These are phyloP conservation scores for Thyridium curvatum DNA, from an alignment of 2,329 filamentous ascomycete species.

Conservation along the genomic window DNA sequence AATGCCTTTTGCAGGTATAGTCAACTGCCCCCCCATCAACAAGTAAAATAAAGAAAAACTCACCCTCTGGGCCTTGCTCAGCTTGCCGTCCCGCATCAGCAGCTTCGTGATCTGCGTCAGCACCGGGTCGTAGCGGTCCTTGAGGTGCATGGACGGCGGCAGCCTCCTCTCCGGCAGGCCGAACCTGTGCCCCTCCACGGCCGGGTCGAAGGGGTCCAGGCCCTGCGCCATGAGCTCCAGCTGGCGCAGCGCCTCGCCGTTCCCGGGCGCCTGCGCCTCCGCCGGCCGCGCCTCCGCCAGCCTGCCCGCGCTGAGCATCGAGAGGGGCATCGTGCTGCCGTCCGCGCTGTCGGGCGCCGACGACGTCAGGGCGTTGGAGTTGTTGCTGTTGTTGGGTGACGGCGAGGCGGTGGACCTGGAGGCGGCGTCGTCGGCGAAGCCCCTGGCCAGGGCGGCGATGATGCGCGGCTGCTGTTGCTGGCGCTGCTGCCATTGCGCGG, in stretches of 20 bases:
- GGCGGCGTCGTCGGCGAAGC: conserved; percentile 18
- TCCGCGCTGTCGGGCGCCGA: no score
- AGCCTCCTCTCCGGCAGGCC: conserved; percentile 60
- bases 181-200: conserved; percentile 64
- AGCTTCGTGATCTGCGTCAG: conserved; percentile 83
- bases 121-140: conserved; percentile 79
- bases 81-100: conserved; percentile 87
- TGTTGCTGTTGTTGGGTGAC: conserved; percentile 1
- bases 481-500: conserved; percentile 2
- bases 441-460: conserved; percentile 17
- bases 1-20: no score
- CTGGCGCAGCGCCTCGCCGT: conserved; percentile 32
- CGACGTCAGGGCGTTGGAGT: conserved; percentile 1
- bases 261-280: conserved; percentile 31
- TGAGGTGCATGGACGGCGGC: conserved; percentile 56
- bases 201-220: conserved; percentile 19
- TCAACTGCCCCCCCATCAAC: no score
- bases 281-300: conserved; percentile 9
- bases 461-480: conserved; percentile 14
- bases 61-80: conserved; percentile 84
- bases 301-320: conserved; percentile 4
- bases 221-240: conserved; percentile 25
- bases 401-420: conserved; percentile 1
- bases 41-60: conserved; percentile 16
- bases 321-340: conserved; percentile 4